Conservation (phyloP, 2,329 filamentous ascomycete genomes). For the Fusarium sp. region DNA sequence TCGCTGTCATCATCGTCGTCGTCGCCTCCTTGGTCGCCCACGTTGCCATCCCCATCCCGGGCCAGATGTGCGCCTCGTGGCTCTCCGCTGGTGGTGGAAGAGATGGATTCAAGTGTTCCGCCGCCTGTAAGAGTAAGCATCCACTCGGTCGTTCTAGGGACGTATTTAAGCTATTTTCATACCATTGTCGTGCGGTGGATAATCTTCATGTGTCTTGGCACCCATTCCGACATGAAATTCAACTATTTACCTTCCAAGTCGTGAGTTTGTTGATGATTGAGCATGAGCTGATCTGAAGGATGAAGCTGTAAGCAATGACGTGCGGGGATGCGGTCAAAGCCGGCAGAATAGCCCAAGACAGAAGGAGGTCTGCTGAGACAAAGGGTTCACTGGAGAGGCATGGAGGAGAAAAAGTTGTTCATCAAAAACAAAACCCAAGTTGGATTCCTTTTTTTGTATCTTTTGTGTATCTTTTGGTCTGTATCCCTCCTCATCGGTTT, state of each 20-base stretch:
- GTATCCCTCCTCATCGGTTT: constrained; percentile 30
- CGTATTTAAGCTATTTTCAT: constrained; percentile 11
- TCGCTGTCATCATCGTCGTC: constrained; percentile 50
- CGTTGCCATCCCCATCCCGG: constrained; percentile 60
- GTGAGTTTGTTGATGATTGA: constrained; percentile 10
- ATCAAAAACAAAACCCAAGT: constrained; percentile 31
- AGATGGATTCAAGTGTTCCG: constrained; percentile 35
- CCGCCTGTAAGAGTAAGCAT: constrained; percentile 36
- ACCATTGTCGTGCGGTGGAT: constrained; percentile 53
- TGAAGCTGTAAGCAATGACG: background rate
- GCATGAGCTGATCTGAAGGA: constrained; percentile 15
- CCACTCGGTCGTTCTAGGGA: background rate
- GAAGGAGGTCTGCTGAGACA: background rate
- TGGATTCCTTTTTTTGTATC: constrained; percentile 36
- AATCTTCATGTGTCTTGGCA: constrained; percentile 58
- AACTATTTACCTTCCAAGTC: constrained; percentile 14
- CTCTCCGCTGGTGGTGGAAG: constrained; percentile 55
- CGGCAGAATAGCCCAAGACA: constrained; percentile 20
- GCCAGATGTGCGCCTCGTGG: constrained; percentile 59
- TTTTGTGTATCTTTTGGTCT: constrained; percentile 43
- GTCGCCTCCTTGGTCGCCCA: constrained; percentile 53
- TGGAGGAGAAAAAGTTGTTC: background rate
- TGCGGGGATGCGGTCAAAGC: constrained; percentile 23
- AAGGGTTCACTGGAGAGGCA: constrained; percentile 1
- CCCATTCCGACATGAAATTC: constrained; percentile 56